Evolutionary conservation across 164 flowering plant genomes (phyloP), one percentile per base, ranked within the genome.

Genomic region (Vitis rotundifolia): DNA sequence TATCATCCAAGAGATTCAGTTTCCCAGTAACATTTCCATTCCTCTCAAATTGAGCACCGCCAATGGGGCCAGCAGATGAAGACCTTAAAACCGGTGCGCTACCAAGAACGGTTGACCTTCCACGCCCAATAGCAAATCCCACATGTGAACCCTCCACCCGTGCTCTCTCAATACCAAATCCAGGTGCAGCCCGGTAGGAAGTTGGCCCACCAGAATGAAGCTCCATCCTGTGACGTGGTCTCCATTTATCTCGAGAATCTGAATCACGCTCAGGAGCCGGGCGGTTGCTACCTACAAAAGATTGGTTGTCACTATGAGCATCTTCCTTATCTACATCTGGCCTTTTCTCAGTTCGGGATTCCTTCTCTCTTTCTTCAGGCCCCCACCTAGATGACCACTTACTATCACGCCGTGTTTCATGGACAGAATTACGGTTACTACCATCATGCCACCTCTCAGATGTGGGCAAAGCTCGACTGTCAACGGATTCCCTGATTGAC

Each of bases 351-450:
- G 70, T 60, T 66, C 91, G 87, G 51, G 82, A 70, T 26, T 88
- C 95, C 83, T 85, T 91, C 59, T 94, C 98, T 80, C 86, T 94
- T 59, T 94, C 98, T 55, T 89, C 97, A 63, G 99, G 98, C 69
- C 97, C 97, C 98, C 98, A 94, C 75, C 95, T 89, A 47, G 92
- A 86, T 51, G 97, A 84, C 98, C 98, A 94, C 70, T 92, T 94
- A 80, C 77, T 82, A 64, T 94, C 98, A 29, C 94, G 83, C 22
- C 91, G 83, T 11, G 88, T 18, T 68, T 94, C 98, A 80, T 77
- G 89, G 12, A 75, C 87, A 73, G 93, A 71, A 71, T 56, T 84
- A 28, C 96, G 92, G 63, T 53, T 75, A 62, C 65, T 79, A 54
- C 61, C 85, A 77, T 93, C 97, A 81, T 81, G 77, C 97, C 97